These are phyloP conservation scores for Eleusine coracana DNA, from an alignment of 176 grass and related monocot genomes.

Conservation along the genomic window DNA sequence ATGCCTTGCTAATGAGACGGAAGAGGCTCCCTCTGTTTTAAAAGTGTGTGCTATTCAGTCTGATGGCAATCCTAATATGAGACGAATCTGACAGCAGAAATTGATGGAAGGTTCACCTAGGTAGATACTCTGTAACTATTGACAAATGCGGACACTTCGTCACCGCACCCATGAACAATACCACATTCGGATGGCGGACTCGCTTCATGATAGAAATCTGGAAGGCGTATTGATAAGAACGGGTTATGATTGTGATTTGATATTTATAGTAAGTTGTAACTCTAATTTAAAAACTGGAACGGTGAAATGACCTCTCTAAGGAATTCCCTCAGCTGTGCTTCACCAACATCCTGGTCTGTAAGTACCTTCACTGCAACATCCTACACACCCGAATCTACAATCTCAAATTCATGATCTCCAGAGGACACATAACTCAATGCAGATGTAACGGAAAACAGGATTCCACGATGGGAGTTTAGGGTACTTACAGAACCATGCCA, in stretches of 20 bases:
- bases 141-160: slow-evolving; percentile 80
- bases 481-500: slow-evolving; percentile 92
- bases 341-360: slow-evolving; percentile 66
- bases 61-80: neutral
- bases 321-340: slow-evolving; percentile 82
- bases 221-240: neutral
- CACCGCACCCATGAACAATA: slow-evolving; percentile 95
- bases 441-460: neutral
- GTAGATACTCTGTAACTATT: slow-evolving; percentile 93
- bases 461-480: slow-evolving; percentile 11
- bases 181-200: slow-evolving; percentile 84
- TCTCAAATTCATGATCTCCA: slow-evolving; percentile 35
- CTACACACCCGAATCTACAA: slow-evolving; percentile 42
- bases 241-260: neutral
- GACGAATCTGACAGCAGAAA: neutral
- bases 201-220: slow-evolving; percentile 98
- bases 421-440: neutral
- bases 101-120: slow-evolving; percentile 48
- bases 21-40: slow-evolving; percentile 87
- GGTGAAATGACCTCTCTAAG: slow-evolving; percentile 69
- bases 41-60: slow-evolving; percentile 6
- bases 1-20: slow-evolving; percentile 74
- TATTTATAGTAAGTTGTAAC: neutral
- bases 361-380: slow-evolving; percentile 98
- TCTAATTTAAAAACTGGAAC: neutral